Evolutionary conservation across 1,284 basidiomycete species (phyloP), one percentile per base, ranked within the genome.

Genomic region (Coniferiporia weirii): DNA sequence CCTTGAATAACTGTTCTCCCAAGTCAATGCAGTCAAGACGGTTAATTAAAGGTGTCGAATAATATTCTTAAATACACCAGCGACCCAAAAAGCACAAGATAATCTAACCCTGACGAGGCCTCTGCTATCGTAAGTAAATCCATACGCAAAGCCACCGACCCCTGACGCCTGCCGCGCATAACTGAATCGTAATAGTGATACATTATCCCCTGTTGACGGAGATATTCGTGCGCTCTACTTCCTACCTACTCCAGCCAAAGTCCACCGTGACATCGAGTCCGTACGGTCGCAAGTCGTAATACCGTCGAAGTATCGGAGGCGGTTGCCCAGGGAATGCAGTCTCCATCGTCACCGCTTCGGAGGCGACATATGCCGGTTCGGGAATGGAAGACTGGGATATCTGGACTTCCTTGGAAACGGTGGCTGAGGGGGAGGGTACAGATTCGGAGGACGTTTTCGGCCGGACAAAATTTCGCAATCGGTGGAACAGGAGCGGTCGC

Each of bases 261-360:
- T 91, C 89, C 52, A 91, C 57, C 22, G 89, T 73, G 61, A 91
- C 72, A 44, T 82, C 82, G 47, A 91, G 73, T 8, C 89, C 89
- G 69, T 85, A 83, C n/a, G 79, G 77, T 35, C 82, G 79, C 63
- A 91, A 70, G 67, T 91, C 87, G 65, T 88, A 84, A 67, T 87
- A 82, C 63, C 73, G 75, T 15, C 81, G 80, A 4, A 79, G 69
- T n/a, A 71, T 61, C 19, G n/a, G 55, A 13, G 38, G 8, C 3
- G 38, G 15, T 40, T 9, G 9, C 8, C 15, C 8, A 15, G 38
- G 12, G 12, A 15, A 15, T 15, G 38, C 38, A 27, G 27, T 3
- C 38, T 40, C 38, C 15, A 15, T 40, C 38, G 38, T 40, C 8
- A 10, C 8, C 38, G 8, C 15, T 7, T 40, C 38, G 8, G 38